These are phyloP conservation scores for Cladosporium sp. DNA, from an alignment of 2,329 filamentous ascomycete genomes.

Conservation along the genomic window DNA sequence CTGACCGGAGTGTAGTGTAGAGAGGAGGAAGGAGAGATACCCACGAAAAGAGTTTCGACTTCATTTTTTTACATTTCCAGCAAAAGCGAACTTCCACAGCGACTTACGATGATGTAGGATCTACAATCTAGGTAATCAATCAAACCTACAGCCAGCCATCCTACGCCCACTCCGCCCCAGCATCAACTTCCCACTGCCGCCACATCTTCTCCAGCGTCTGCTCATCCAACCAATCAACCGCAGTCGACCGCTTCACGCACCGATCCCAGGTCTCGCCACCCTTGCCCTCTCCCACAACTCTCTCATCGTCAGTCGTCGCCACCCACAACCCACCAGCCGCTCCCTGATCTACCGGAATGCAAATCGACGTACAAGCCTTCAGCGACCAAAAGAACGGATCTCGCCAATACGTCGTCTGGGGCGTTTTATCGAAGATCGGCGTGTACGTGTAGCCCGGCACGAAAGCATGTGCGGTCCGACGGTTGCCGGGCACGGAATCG, in stretches of 20 bases:
- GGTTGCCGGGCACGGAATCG: background rate
- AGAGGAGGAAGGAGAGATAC: constrained; percentile 14
- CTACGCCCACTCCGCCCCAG: constrained; percentile 7
- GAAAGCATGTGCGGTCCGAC: constrained; percentile 14
- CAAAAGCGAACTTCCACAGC: background rate
- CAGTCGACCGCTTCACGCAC: background rate
- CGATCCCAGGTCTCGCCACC: constrained; percentile 15
- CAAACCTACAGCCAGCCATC: too few species aligned
- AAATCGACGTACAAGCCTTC: constrained; percentile 7
- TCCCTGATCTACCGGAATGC: constrained; percentile 15
- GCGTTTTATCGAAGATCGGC: constrained; percentile 15
- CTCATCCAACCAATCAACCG: constrained; percentile 5
- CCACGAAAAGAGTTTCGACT: constrained; percentile 11
- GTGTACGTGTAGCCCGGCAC: constrained; percentile 15
- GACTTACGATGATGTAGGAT: too few species aligned
- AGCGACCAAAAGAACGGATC: constrained; percentile 14
- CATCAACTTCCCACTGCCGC: constrained; percentile 11
- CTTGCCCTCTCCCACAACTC: constrained; percentile 1
- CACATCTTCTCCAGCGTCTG: constrained; percentile 9
- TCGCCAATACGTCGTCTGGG: background rate
- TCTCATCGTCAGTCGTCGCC: constrained; percentile 12
- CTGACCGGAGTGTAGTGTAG: constrained; percentile 23
- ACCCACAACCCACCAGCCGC: constrained; percentile 18
- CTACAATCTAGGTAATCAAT: too few species aligned
- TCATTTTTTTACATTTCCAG: background rate